These are phyloP conservation scores for Mycogone perniciosa DNA, from an alignment of 2,329 filamentous ascomycete genomes.

Conservation along the genomic window DNA sequence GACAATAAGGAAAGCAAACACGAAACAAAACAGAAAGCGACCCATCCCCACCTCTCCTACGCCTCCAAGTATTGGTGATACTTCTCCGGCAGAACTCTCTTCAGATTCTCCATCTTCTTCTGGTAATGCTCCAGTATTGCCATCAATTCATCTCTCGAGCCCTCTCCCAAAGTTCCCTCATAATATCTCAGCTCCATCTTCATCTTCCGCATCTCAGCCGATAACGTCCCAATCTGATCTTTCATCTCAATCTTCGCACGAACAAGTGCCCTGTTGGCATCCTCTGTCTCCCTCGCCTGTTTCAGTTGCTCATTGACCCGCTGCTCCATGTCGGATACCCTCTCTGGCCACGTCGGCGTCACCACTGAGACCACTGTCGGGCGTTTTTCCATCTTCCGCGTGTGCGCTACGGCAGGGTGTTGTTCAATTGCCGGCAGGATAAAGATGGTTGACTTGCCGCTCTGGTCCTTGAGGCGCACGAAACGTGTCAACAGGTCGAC, in stretches of 20 bases:
- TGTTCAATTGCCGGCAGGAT: conserved; percentile 44
- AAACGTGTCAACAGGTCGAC: conserved; percentile 47
- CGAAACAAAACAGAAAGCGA: neutral
- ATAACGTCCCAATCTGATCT: conserved; percentile 15
- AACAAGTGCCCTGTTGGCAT: conserved; percentile 15
- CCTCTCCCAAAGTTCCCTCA: conserved; percentile 12
- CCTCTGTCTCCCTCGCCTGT: conserved; percentile 14
- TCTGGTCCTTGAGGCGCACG: conserved; percentile 43
- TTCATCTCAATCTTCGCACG: conserved; percentile 19
- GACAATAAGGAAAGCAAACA: neutral
- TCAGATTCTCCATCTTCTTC: conserved; percentile 15
- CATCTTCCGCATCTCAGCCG: conserved; percentile 17
- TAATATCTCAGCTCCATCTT: conserved; percentile 16
- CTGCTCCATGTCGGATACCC: conserved; percentile 27
- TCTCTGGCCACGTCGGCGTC: conserved; percentile 25
- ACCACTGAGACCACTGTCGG: conserved; percentile 33
- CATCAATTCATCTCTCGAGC: conserved; percentile 8
- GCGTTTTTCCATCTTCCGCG: conserved; percentile 37
- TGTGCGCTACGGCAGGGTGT: conserved; percentile 40
- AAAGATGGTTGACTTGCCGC: conserved; percentile 41
- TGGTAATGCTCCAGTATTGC: conserved; percentile 8
- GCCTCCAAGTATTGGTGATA: conserved; percentile 3
- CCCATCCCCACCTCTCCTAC: neutral
- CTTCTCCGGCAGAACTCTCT: conserved; percentile 8
- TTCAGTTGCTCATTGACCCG: conserved; percentile 20